Conservation (phyloP, 352 stramenopile genomes). For the Aphanomyces astaci region DNA sequence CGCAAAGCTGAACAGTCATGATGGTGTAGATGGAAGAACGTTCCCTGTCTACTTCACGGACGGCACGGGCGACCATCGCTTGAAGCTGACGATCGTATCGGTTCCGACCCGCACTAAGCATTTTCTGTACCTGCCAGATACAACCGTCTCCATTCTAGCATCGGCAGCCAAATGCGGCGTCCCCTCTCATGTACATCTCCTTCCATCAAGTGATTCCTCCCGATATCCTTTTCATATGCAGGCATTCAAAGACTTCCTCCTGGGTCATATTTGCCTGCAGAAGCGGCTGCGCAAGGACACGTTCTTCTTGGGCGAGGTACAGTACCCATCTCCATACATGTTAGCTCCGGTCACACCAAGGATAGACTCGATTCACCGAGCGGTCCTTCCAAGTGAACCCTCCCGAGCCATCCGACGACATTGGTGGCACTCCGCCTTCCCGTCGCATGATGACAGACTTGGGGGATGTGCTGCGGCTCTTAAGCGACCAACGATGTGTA, state of each 20-base stretch:
- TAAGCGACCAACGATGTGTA: slow-evolving; percentile 8
- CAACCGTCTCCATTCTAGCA: not conserved
- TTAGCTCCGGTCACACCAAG: no score
- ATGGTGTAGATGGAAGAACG: not conserved
- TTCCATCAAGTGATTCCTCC: not conserved
- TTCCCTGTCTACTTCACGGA: slow-evolving; percentile 1
- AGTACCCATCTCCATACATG: not conserved
- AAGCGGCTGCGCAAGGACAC: not conserved
- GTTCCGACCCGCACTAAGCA: not conserved
- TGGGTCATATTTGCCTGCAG: not conserved
- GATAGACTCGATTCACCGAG: not conserved
- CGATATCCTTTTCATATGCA: not conserved
- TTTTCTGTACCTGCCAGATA: not conserved
- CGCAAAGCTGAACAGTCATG: no score
- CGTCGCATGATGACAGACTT: not conserved
- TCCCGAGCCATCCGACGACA: not conserved
- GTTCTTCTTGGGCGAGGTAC: not conserved
- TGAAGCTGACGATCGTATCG: not conserved
- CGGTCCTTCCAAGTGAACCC: not conserved
- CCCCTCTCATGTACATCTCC: not conserved
- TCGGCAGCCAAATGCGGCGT: slow-evolving; percentile 5
- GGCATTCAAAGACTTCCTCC: not conserved
- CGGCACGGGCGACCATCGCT: not conserved
- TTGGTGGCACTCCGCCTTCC: not conserved
- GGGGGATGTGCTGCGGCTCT: not conserved